A percentile compares a stretch with the other conserved stretches of the same genome.
Conservation (phyloP, 148 eudicot species). For the Amaranthus cruentus region DNA sequence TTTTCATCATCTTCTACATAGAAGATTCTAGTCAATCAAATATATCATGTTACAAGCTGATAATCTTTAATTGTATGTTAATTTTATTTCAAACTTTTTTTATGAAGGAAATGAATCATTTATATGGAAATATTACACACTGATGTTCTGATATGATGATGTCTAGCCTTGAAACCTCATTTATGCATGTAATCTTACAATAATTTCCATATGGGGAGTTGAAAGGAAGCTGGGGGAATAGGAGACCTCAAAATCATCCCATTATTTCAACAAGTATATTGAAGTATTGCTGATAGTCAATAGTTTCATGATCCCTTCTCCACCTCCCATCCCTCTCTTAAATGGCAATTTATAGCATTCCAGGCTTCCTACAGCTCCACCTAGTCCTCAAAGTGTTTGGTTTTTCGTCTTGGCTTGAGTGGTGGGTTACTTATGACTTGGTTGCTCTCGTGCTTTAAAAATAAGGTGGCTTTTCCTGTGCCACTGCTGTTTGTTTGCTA, state of each 20-base stretch:
- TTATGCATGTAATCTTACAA: neutral
- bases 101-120: neutral
- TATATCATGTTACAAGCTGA: neutral
- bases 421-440: too few species aligned
- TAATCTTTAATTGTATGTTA: neutral
- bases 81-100: neutral
- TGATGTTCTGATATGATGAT: neutral
- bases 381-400: too few species aligned
- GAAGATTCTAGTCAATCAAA: too few species aligned
- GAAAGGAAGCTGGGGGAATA: neutral
- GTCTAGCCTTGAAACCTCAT: neutral
- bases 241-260: neutral
- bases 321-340: too few species aligned
- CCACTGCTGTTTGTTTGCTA: too few species aligned
- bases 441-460: too few species aligned
- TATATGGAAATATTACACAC: neutral
- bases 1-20: neutral
- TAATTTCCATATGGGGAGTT: neutral
- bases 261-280: neutral
- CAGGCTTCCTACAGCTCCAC: too few species aligned
- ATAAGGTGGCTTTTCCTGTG: too few species aligned
- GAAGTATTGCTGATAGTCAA: neutral
- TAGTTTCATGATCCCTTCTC: too few species aligned
- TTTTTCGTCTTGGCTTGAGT: too few species aligned
- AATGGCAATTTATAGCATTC: too few species aligned